Percentiles rank a stretch among this genome's conserved stretches.
phyloP scores from a whole-genome alignment of 176 grass and related monocot genomes.

The Carex kokanica region DNA sequence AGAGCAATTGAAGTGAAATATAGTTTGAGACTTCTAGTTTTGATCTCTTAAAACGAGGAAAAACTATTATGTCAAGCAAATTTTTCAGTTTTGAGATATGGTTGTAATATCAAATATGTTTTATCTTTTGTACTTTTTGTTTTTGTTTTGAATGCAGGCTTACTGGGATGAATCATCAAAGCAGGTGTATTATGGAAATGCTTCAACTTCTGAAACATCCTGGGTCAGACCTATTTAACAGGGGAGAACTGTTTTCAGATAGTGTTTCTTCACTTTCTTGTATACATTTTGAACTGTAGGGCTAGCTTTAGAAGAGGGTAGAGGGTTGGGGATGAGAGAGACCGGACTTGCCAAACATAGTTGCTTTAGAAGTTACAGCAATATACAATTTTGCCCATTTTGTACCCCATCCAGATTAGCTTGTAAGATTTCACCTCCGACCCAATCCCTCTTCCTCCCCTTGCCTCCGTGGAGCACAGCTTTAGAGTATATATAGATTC shows the following conservation, averaged over 20 bases:
- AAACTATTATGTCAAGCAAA: not conserved
- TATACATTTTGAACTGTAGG: not conserved
- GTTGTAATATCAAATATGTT: not conserved
- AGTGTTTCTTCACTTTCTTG: not conserved
- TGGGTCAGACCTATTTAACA: conserved; percentile 56
- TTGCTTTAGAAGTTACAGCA: not conserved
- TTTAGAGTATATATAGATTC: not conserved
- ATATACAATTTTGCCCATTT: not conserved
- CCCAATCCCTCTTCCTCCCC: not conserved
- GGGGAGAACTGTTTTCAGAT: conserved; percentile 14
- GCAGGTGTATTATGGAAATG: conserved; percentile 88
- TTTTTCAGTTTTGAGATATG: not conserved
- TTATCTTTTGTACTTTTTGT: not conserved
- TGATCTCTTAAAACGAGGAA: not conserved
- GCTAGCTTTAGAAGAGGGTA: not conserved
- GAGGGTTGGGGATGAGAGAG: not conserved
- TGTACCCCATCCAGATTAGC: not conserved
- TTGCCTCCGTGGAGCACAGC: not conserved
- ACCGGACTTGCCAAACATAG: not conserved
- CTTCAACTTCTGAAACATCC: conserved; percentile 56
- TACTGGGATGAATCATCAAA: conserved; percentile 74
- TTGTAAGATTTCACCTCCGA: not conserved
- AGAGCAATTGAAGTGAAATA: not conserved
- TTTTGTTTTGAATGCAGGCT: conserved; percentile 36
- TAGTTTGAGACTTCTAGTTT: not conserved